Conservation (phyloP, 2,329 filamentous ascomycete genomes). For the Aspergillus unguis region DNA sequence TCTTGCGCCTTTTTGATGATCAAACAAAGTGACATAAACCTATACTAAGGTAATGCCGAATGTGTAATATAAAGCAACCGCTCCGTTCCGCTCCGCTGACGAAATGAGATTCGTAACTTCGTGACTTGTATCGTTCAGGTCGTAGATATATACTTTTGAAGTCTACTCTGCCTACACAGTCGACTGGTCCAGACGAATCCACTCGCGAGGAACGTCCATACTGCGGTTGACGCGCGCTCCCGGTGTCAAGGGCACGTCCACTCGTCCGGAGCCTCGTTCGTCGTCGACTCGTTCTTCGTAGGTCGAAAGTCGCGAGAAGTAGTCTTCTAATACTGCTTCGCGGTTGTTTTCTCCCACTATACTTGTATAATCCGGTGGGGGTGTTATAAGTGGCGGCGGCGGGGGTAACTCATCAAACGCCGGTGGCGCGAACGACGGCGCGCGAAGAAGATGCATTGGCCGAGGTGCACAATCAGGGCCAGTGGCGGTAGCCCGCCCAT, state of each 20-base stretch:
- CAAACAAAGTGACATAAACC: neutral
- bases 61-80: conserved; percentile 1
- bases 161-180: conserved; percentile 5
- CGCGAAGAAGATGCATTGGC: conserved; percentile 79
- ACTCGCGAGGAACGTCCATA: conserved; percentile 61
- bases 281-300: conserved; percentile 63
- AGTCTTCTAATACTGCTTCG: conserved; percentile 72
- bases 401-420: conserved; percentile 78
- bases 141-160: neutral
- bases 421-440: conserved; percentile 83
- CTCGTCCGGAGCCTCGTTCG: conserved; percentile 43
- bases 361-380: conserved; percentile 78
- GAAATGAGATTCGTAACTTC: conserved; percentile 9
- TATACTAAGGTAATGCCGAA: conserved; percentile 6
- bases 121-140: conserved; percentile 3
- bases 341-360: conserved; percentile 68
- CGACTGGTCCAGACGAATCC: conserved; percentile 44
- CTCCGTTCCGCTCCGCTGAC: conserved; percentile 6
- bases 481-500: conserved; percentile 33
- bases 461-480: conserved; percentile 42
- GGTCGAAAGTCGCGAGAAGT: conserved; percentile 72
- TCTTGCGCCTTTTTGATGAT: neutral
- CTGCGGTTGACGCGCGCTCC: conserved; percentile 61
- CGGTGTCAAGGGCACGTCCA: conserved; percentile 61
- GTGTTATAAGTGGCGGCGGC: conserved; percentile 70